Conservation (phyloP, 139 green algal species). For the Yamagishiella unicocca region DNA sequence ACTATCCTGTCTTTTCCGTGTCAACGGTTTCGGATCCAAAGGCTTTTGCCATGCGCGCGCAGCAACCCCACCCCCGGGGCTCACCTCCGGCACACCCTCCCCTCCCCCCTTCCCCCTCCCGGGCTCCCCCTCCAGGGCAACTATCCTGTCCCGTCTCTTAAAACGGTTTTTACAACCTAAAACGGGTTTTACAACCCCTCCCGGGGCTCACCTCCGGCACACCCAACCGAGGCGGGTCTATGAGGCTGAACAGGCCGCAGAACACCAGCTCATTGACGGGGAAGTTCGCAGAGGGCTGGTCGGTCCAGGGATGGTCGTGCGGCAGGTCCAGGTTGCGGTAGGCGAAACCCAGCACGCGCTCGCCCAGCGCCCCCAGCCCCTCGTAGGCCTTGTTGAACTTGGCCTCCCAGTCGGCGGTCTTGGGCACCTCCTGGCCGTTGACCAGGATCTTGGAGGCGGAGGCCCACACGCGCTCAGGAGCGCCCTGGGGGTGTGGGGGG, state of each 20-base stretch:
- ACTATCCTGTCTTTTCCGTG: too few species aligned
- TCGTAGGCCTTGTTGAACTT: constrained; percentile 73
- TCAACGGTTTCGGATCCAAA: too few species aligned
- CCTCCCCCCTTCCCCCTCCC: not conserved
- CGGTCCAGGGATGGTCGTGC: constrained; percentile 67
- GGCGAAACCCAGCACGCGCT: constrained; percentile 84
- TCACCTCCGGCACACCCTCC: not conserved
- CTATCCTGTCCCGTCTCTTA: too few species aligned
- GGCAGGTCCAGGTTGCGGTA: constrained; percentile 65
- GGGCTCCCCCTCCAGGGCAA: not conserved
- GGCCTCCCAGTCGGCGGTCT: constrained; percentile 65
- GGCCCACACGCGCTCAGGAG: constrained; percentile 69
- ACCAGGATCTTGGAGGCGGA: constrained; percentile 60
- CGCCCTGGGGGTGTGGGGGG: too few species aligned
- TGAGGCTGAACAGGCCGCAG: constrained; percentile 81
- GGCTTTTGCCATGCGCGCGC: too few species aligned
- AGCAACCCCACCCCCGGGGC: too few species aligned
- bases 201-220: constrained; percentile 69
- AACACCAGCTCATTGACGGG: constrained; percentile 74
- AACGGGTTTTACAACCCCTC: too few species aligned
- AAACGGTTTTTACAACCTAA: too few species aligned
- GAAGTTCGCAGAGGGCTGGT: constrained; percentile 83
- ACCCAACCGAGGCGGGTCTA: constrained; percentile 85
- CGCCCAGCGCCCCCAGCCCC: constrained; percentile 73
- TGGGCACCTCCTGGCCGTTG: constrained; percentile 64